Percentiles rank a stretch among this genome's conserved stretches.
These are phyloP conservation scores for Xylariaceae sp. DNA, from an alignment of 2,329 filamentous ascomycete species.

Conservation along the genomic window DNA sequence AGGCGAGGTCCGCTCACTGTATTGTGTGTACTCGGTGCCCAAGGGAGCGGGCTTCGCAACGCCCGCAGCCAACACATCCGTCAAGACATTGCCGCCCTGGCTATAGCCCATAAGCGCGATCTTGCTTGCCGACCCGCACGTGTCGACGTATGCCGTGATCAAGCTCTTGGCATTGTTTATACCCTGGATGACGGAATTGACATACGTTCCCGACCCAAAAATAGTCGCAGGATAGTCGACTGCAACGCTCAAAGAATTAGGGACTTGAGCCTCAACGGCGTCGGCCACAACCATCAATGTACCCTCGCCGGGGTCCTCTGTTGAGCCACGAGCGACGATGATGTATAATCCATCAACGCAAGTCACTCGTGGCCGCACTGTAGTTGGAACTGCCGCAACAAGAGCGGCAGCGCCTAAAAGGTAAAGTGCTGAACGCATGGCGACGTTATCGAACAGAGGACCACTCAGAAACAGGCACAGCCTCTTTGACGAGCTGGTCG, in stretches of 20 bases:
- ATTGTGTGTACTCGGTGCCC: background rate
- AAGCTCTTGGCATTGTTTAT: slow-evolving; percentile 11
- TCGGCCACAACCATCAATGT: slow-evolving; percentile 6
- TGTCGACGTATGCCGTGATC: slow-evolving; percentile 8
- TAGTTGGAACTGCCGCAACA: slow-evolving; percentile 8
- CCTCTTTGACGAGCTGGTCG: no score
- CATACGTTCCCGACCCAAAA: slow-evolving; percentile 12
- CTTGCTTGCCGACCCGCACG: slow-evolving; percentile 13
- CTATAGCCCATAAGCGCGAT: slow-evolving; percentile 14
- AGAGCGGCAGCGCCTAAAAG: slow-evolving; percentile 9
- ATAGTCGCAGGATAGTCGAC: slow-evolving; percentile 18
- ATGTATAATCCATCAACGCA: slow-evolving; percentile 18
- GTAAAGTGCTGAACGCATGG: slow-evolving; percentile 5
- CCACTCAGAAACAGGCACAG: no score
- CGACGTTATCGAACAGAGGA: no score
- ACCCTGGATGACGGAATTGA: slow-evolving; percentile 10
- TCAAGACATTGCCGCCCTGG: slow-evolving; percentile 20
- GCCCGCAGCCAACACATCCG: slow-evolving; percentile 14
- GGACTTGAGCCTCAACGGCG: slow-evolving; percentile 8
- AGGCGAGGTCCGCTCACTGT: slow-evolving; percentile 5
- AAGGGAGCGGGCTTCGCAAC: slow-evolving; percentile 15
- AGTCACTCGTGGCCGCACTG: slow-evolving; percentile 1
- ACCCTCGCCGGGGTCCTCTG: slow-evolving; percentile 13
- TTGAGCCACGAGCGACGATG: slow-evolving; percentile 16
- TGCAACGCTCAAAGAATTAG: slow-evolving; percentile 10